Base-by-base conservation (phyloP, 371 early-diverging fungal species). In the Nosema granulosis region DNA sequence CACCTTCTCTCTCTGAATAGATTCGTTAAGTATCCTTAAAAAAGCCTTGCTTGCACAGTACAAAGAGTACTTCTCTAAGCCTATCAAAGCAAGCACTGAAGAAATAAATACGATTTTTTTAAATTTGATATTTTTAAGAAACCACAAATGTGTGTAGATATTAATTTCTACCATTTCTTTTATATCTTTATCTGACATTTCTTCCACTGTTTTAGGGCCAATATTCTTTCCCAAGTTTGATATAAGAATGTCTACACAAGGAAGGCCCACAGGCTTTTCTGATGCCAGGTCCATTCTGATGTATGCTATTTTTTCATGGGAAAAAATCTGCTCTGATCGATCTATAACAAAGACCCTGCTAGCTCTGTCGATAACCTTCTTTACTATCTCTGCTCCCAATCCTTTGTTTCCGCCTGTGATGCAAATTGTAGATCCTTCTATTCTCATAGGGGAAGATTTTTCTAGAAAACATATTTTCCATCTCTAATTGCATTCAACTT, bases 41-140 rank as follows among this genome's bases (percentile, higher is more conserved):
- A 80, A 83, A 13, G 79, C 29, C 51, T 83, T 83, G 28, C 56
- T 49, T 3, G 81, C 78, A 65, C 74, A 74, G 58, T 83, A 83
- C 22, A 83, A 49, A 28, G 79, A 72, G n/a, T 61, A 65, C 51
- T 77, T 73, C 26, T 76, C 76, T 13, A 80, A 66, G 1, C 77
- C 63, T 61, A 65, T 51, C 11, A 69, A 73, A 24, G 75, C 68
- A 22, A 80, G 62, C 9, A 83, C 73, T 22, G 77, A 76, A 56
- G 75, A 79, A 4, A 81, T 75, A 71, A 79, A 81, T 13, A 83
- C 84, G 37, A 77, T 24, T 56, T 78, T 80, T 35, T 51, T 75
- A 61, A 65, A 79, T n/a, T 70, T 74, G 52, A 34, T 35, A 50
- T 51, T 51, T 26, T 72, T 76, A 32, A 72, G 28, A 20, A 79